phyloP scores from a whole-genome alignment of 2,329 filamentous ascomycete genomes.

The Claviceps humidiphila region DNA sequence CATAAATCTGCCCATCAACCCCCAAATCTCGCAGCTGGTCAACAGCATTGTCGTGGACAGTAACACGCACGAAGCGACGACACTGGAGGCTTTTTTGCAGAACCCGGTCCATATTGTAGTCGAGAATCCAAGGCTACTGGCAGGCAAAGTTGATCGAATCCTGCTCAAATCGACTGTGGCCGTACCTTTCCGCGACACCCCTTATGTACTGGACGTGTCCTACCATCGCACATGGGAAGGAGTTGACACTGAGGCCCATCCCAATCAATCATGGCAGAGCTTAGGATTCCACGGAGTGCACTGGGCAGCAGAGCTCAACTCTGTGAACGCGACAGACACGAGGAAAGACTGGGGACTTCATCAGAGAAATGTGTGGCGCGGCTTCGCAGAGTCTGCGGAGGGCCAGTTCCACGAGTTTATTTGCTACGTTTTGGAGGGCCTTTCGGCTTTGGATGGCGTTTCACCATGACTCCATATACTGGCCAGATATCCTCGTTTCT shows the following conservation, averaged over 20 bases:
- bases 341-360: conserved; percentile 19
- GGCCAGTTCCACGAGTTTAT: conserved; percentile 18
- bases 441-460: conserved; percentile 10
- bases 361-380: conserved; percentile 20
- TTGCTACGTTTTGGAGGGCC: conserved; percentile 17
- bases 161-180: conserved; percentile 15
- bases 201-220: conserved; percentile 21
- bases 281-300: conserved; percentile 20
- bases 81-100: background rate
- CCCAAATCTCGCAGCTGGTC: conserved; percentile 10
- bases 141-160: conserved; percentile 8
- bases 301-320: conserved; percentile 25
- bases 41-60: conserved; percentile 10
- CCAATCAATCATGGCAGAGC: conserved; percentile 17
- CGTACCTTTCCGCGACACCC: conserved; percentile 18
- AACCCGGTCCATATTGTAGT: background rate
- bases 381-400: conserved; percentile 13
- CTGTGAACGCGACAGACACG: conserved; percentile 10
- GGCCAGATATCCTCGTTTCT: no score
- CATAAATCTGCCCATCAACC: conserved; percentile 10
- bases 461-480: background rate
- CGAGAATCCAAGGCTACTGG: background rate
- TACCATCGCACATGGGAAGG: conserved; percentile 17
- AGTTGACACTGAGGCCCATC: conserved; percentile 4
- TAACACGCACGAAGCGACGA: background rate